Conservation (phyloP, 345 rosid species). For the Aurinia saxatilis region DNA sequence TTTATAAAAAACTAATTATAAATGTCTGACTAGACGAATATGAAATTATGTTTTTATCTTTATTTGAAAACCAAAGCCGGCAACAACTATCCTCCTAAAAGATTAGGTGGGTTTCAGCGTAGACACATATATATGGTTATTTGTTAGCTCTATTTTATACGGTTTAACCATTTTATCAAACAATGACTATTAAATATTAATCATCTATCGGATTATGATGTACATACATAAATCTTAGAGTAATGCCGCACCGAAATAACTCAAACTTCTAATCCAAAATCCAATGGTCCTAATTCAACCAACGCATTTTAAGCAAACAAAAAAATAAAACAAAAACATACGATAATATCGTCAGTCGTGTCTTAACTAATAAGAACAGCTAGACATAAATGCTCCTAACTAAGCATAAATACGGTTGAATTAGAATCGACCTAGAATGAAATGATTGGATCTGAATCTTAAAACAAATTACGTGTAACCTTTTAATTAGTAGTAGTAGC, state of each 20-base stretch:
- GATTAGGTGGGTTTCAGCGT: too few relatives aligned
- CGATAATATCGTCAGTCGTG: background rate
- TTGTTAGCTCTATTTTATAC: too few relatives aligned
- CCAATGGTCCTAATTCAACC: background rate
- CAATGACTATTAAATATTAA: too few relatives aligned
- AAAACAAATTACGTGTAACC: background rate
- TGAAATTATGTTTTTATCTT: too few relatives aligned
- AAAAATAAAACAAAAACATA: background rate
- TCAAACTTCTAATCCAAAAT: background rate
- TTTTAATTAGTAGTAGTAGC: background rate
- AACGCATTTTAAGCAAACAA: background rate
- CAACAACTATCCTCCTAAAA: too few relatives aligned
- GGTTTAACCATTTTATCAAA: too few relatives aligned
- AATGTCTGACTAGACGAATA: too few relatives aligned
- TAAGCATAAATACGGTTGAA: background rate
- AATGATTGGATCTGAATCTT: background rate
- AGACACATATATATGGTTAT: too few relatives aligned
- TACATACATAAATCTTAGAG: too few relatives aligned
- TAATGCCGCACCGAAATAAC: background rate
- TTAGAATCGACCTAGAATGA: background rate
- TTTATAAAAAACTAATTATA: too few relatives aligned
- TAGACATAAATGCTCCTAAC: background rate
- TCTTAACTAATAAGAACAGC: background rate
- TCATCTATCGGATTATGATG: too few relatives aligned
- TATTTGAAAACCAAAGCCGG: too few relatives aligned